Conservation (phyloP, 257 asterid genomes). For the Solanum neorickii region DNA sequence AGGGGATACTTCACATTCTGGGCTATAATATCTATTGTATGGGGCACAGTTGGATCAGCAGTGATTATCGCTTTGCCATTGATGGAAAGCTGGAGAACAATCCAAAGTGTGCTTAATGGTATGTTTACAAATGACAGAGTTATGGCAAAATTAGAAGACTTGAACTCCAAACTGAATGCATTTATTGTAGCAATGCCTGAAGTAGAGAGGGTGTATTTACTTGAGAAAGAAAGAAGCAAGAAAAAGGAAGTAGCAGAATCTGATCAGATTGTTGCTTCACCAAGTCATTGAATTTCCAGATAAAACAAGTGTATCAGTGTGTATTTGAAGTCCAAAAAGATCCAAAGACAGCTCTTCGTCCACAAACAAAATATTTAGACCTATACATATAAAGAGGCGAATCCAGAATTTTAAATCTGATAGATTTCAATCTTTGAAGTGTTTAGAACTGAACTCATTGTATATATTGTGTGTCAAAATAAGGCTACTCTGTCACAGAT, state of each 20-base stretch:
- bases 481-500: not conserved
- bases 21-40: slow-evolving; percentile 74
- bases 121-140: slow-evolving; percentile 80
- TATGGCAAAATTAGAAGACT: slow-evolving; percentile 70
- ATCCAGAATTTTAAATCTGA: not conserved
- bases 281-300: not conserved
- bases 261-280: slow-evolving; percentile 12
- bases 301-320: not conserved
- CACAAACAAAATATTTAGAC: not conserved
- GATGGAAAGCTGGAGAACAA: slow-evolving; percentile 71
- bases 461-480: not conserved
- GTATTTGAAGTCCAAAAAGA: not conserved
- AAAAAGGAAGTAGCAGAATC: slow-evolving; percentile 40
- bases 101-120: slow-evolving; percentile 46
- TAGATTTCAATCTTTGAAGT: not conserved
- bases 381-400: not conserved
- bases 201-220: slow-evolving; percentile 55
- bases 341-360: not conserved
- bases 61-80: slow-evolving; percentile 71
- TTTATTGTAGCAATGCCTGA: slow-evolving; percentile 65
- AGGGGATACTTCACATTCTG: slow-evolving; percentile 90
- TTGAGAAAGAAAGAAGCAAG: slow-evolving; percentile 49
- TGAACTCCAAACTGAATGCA: slow-evolving; percentile 47
- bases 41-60: slow-evolving; percentile 81
- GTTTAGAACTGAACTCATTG: not conserved